A percentile compares a stretch with the other conserved stretches of the same genome.
These are phyloP conservation scores for Penicillium fuscoglaucum DNA, from an alignment of 2,329 filamentous ascomycete genomes.

Conservation along the genomic window DNA sequence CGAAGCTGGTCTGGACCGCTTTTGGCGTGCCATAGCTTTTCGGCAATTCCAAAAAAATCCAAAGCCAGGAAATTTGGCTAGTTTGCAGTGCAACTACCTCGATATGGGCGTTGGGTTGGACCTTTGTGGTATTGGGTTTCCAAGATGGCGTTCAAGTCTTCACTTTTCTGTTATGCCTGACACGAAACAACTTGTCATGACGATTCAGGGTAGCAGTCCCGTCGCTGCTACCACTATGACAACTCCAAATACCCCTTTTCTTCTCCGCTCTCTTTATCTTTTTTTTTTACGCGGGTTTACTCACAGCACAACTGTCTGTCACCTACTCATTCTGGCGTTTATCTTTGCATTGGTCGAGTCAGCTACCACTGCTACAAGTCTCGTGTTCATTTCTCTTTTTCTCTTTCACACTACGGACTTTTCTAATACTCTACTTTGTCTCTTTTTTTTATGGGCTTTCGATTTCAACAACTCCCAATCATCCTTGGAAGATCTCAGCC, in stretches of 20 bases:
- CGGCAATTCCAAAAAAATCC: conserved; percentile 16
- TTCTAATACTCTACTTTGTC: conserved; percentile 13
- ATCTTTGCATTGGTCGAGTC: conserved; percentile 12
- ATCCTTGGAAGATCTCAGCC: neutral
- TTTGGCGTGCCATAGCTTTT: conserved; percentile 19
- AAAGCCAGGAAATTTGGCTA: conserved; percentile 3
- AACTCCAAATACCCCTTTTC: conserved; percentile 9
- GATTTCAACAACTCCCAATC: conserved; percentile 7
- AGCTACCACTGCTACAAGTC: conserved; percentile 1
- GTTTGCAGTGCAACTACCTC: conserved; percentile 14
- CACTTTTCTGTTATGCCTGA: conserved; percentile 7
- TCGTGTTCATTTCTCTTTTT: conserved; percentile 1
- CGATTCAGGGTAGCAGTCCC: conserved; percentile 2
- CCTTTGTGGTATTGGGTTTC: conserved; percentile 7
- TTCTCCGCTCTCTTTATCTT: conserved; percentile 1
- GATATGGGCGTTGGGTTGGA: conserved; percentile 9
- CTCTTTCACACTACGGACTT: conserved; percentile 5
- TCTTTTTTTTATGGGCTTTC: neutral
- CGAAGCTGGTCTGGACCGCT: conserved; percentile 31
- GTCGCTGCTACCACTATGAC: conserved; percentile 4
- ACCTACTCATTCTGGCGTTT: conserved; percentile 7
- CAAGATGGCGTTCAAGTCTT: conserved; percentile 16
- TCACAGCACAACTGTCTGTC: neutral
- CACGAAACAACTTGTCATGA: conserved; percentile 10
- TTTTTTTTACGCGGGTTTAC: neutral